Evolutionary conservation across 345 rosid species (phyloP), one percentile per base, ranked within the genome.

Genomic region (Sisymbrium irio): DNA sequence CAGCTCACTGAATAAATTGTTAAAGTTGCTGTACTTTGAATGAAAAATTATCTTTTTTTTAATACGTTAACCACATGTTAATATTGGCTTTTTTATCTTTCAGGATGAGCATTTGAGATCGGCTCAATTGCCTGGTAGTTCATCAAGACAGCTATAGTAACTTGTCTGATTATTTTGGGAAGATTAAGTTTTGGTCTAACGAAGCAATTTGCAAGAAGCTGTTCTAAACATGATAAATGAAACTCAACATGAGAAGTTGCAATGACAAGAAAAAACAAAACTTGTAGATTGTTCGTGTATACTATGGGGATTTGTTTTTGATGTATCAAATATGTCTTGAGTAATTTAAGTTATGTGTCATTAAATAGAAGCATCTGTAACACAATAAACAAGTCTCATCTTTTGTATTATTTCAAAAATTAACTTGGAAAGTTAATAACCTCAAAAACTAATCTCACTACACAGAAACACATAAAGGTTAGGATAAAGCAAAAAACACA

Each of bases 51-150:
- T 4, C 44, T 30, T 32, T 17, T 72, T 53, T 17, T 72, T 53
- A 32, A 7, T 71, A 57, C 9, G 15, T 41, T 3, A 41, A 25
- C 49, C 54, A 30, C 17, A 18, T 35, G 12, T 50, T 49, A 14
- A 54, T 18, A 13, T 49, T 62, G 59, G 6, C 36, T 33, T 12
- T 12, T 47, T 32, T 8, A 6, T 20, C 45, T 37, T 72, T 35
- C 77, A 89, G 90, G 92, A 84, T 57, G 86, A 89, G 40, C 66
- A 85, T 70, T 70, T 89, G 80, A 85, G 92, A 79, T 72, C 90
- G 59, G 55, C 86, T 15, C 88, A 84, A 60, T 44, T 89, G 75
- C 86, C 85, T 58, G 80, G 89, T 36, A 80, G 78, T 76, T 72
- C 85, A 67, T 77, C 90, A 50, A 85, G 89, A 76, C 87, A 82